These are phyloP conservation scores for Colletotrichum phormii DNA, from an alignment of 2,329 filamentous ascomycete genomes.

Conservation along the genomic window DNA sequence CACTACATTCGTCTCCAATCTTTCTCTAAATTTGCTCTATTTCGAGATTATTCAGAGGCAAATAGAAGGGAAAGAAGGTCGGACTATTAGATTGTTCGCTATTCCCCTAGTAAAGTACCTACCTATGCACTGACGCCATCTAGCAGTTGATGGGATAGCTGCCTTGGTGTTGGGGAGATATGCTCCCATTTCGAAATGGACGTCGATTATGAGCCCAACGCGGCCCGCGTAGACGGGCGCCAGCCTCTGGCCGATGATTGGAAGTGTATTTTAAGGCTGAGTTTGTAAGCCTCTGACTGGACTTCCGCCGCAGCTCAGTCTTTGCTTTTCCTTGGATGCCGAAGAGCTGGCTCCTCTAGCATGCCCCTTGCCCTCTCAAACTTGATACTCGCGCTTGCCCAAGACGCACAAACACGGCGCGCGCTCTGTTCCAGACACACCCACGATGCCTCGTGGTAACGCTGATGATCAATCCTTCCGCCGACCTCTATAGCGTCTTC, in stretches of 20 bases:
- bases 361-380: neutral
- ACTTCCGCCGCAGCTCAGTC: neutral
- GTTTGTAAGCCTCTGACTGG: slow-evolving; percentile 1
- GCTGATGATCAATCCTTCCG: neutral
- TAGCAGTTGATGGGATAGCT: neutral
- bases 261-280: slow-evolving; percentile 5
- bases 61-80: no score
- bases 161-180: no score
- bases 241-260: slow-evolving; percentile 3
- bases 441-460: neutral
- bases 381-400: neutral
- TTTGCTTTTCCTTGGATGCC: neutral
- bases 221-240: neutral
- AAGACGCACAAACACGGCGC: neutral
- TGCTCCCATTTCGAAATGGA: neutral
- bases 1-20: no score
- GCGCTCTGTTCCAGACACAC: neutral
- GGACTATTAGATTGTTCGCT: no score
- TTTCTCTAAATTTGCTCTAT: no score
- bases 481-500: neutral
- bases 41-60: no score
- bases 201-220: neutral
- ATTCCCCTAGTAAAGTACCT: no score
- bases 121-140: no score
- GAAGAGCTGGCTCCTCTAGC: neutral